These are phyloP conservation scores for Saccharomycopsis fermentans DNA, from an alignment of 805 yeast genomes.

Conservation along the genomic window DNA sequence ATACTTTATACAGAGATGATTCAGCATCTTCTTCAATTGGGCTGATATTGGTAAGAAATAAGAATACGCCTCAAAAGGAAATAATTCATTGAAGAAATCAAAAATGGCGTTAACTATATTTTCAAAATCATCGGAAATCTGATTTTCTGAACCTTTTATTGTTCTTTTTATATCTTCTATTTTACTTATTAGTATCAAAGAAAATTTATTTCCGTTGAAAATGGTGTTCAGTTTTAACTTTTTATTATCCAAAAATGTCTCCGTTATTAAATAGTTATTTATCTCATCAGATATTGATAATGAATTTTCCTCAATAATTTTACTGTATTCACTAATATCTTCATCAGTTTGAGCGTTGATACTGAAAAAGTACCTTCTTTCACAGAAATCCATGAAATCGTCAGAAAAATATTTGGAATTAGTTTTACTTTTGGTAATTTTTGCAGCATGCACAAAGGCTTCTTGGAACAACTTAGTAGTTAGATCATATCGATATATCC, in stretches of 20 bases:
- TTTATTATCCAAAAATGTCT: not conserved
- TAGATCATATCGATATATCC: not conserved
- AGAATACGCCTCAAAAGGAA: constrained; percentile 1
- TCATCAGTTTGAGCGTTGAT: not conserved
- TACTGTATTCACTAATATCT: not conserved
- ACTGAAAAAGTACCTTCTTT: not conserved
- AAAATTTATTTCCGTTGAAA: not conserved
- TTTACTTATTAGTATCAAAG: not conserved
- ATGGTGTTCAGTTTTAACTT: not conserved
- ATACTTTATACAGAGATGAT: constrained; percentile 16
- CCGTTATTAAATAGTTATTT: not conserved
- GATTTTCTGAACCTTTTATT: not conserved
- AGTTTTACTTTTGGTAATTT: not conserved
- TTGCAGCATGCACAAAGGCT: not conserved
- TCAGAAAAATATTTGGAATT: not conserved
- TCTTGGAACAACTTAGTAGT: not conserved
- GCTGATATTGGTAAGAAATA: not conserved
- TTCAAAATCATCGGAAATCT: not conserved
- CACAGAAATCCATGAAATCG: not conserved
- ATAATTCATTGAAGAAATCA: not conserved
- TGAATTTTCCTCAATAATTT: not conserved
- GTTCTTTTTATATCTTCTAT: not conserved
- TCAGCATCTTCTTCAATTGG: constrained; percentile 5
- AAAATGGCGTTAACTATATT: not conserved
- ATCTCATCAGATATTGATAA: not conserved